These are phyloP conservation scores for Claviceps arundinis DNA, from an alignment of 2,329 filamentous ascomycete species.

Conservation along the genomic window DNA sequence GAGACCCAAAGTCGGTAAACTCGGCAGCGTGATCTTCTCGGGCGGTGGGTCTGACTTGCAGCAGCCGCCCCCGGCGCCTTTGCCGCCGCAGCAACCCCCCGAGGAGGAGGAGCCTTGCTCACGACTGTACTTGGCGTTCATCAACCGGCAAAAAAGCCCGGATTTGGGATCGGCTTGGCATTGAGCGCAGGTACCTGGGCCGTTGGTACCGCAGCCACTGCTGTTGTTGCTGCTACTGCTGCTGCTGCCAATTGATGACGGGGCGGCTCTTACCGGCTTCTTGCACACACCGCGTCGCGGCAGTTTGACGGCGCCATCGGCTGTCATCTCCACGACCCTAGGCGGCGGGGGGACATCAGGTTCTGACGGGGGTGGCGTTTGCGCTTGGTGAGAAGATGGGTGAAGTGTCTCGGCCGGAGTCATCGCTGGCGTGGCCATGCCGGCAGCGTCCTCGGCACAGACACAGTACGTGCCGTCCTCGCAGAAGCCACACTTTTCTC, in stretches of 20 bases:
- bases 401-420: conserved; percentile 27
- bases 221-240: no score
- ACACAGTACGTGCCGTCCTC: conserved; percentile 71
- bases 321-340: conserved; percentile 44
- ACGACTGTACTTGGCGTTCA: conserved; percentile 51
- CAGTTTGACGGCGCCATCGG: conserved; percentile 47
- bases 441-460: conserved; percentile 51
- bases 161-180: conserved; percentile 67
- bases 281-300: conserved; percentile 25
- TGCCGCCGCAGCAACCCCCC: conserved; percentile 47
- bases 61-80: conserved; percentile 45
- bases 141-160: conserved; percentile 69
- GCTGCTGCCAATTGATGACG: neutral
- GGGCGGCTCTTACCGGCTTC: conserved; percentile 14
- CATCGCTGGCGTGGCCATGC: conserved; percentile 26
- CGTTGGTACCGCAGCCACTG: conserved; percentile 46
- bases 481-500: conserved; percentile 71
- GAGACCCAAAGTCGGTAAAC: conserved; percentile 40
- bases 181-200: conserved; percentile 67
- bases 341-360: conserved; percentile 40
- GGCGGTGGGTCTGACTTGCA: conserved; percentile 35
- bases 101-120: conserved; percentile 17
- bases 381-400: conserved; percentile 32
- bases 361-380: conserved; percentile 48
- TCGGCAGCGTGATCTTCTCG: conserved; percentile 22